phyloP scores from a whole-genome alignment of 306 rosid genomes.

The Acmispon strigosus region DNA sequence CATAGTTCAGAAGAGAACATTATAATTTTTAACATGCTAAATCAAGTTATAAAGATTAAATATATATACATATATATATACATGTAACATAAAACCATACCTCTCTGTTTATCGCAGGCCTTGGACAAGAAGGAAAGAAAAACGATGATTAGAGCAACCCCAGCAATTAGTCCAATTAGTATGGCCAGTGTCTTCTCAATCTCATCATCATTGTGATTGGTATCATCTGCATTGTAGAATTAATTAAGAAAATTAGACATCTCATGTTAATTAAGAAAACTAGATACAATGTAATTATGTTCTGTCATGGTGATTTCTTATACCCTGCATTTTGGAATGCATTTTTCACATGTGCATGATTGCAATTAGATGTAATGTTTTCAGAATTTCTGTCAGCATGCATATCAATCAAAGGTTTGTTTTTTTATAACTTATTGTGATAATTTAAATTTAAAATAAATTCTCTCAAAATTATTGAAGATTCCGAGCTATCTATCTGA shows the following conservation, averaged over 20 bases:
- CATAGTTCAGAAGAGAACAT: slow-evolving; percentile 8
- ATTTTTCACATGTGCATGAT: not conserved
- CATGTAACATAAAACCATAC: slow-evolving; percentile 10
- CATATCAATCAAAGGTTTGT: too few relatives aligned
- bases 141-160: slow-evolving; percentile 52
- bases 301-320: not conserved
- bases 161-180: slow-evolving; percentile 70
- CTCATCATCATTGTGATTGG: slow-evolving; percentile 35
- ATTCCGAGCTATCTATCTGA: not conserved
- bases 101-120: slow-evolving; percentile 27
- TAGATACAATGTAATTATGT: not conserved
- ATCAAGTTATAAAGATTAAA: not conserved
- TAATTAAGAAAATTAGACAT: slow-evolving; percentile 1
- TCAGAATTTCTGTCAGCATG: not conserved
- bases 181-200: slow-evolving; percentile 74
- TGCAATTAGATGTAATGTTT: not conserved
- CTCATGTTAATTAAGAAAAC: not conserved
- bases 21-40: not conserved
- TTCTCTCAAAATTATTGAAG: not conserved
- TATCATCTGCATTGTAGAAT: slow-evolving; percentile 18
- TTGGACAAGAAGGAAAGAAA: slow-evolving; percentile 60
- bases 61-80: not conserved
- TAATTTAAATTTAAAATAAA: not conserved
- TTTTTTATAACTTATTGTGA: not conserved
- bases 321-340: not conserved